phyloP scores from a whole-genome alignment of 345 rosid genomes.

The Microthlaspi erraticum region DNA sequence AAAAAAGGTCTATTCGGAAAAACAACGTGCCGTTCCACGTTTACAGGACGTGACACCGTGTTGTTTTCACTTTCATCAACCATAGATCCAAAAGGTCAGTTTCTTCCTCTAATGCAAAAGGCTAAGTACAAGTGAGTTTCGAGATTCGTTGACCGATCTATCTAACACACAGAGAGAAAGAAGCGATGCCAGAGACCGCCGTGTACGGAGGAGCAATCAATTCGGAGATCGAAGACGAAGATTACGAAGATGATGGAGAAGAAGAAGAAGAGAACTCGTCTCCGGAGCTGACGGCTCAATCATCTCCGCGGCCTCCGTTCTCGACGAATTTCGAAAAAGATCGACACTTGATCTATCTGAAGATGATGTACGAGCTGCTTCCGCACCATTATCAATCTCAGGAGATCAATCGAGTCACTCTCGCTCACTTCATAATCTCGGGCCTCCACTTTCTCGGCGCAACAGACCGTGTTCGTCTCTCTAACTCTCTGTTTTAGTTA shows the following conservation, averaged over 20 bases:
- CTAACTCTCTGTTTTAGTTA: background rate
- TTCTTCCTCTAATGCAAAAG: constrained; percentile 17
- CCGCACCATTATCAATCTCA: constrained; percentile 74
- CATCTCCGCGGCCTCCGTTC: constrained; percentile 31
- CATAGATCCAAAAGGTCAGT: constrained; percentile 19
- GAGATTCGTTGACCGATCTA: constrained; percentile 39
- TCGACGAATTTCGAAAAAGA: constrained; percentile 55
- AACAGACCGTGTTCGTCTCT: constrained; percentile 57
- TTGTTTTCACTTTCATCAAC: background rate
- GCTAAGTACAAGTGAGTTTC: constrained; percentile 10
- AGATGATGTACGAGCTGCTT: constrained; percentile 82
- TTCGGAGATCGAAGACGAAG: constrained; percentile 14
- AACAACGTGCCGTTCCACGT: constrained; percentile 18
- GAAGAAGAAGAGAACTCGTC: constrained; percentile 43
- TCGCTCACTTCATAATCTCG: constrained; percentile 80
- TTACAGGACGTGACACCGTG: background rate
- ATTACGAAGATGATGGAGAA: constrained; percentile 25
- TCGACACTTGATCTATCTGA: constrained; percentile 61
- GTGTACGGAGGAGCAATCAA: constrained; percentile 26
- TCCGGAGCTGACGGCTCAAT: constrained; percentile 24
- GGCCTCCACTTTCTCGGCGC: constrained; percentile 79
- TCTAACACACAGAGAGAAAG: background rate
- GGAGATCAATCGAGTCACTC: constrained; percentile 90
- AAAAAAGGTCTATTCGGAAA: too few species aligned
- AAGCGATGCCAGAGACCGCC: constrained; percentile 40